Conservation (phyloP, 2,329 filamentous ascomycete species). For the Ceratocystis alfenasii region DNA sequence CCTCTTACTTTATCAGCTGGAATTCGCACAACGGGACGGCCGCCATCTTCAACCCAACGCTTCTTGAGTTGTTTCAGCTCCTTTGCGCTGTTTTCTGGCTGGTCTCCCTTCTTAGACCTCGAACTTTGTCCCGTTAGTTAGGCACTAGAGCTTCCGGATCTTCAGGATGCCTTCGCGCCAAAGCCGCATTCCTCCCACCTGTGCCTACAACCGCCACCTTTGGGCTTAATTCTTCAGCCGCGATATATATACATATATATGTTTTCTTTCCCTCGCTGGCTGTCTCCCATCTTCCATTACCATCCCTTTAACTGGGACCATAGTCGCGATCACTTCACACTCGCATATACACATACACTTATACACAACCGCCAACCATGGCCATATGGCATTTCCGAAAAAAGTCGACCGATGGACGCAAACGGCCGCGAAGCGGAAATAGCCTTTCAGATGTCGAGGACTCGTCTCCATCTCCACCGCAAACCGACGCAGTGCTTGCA, state of each 20-base stretch:
- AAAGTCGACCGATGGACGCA: slow-evolving; percentile 39
- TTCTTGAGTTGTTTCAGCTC: background rate
- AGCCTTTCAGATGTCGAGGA: slow-evolving; percentile 43
- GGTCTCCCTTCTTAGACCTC: background rate
- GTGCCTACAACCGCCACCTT: slow-evolving; percentile 8
- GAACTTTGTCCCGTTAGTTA: background rate
- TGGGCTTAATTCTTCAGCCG: background rate
- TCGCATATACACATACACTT: background rate
- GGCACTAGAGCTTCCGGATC: slow-evolving; percentile 5
- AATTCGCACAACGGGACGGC: background rate
- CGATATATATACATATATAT: background rate
- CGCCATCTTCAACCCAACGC: background rate
- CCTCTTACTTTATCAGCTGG: background rate
- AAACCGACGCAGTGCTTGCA: slow-evolving; percentile 25
- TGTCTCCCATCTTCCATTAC: too few relatives aligned
- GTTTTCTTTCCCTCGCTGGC: background rate
- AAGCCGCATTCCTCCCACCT: slow-evolving; percentile 16
- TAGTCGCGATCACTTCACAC: too few relatives aligned
- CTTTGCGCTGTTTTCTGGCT: background rate
- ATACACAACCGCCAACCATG: slow-evolving; percentile 18
- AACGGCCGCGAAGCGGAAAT: slow-evolving; percentile 41
- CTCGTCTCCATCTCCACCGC: slow-evolving; percentile 26
- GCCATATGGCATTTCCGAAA: slow-evolving; percentile 24
- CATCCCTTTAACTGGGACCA: too few relatives aligned
- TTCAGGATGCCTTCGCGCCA: slow-evolving; percentile 16